Percentiles rank a stretch among this genome's conserved stretches.
Evolutionary conservation across 2,329 filamentous ascomycete genomes (phyloP).

Genomic region (Pseudovirgaria hyperparasitica): DNA sequence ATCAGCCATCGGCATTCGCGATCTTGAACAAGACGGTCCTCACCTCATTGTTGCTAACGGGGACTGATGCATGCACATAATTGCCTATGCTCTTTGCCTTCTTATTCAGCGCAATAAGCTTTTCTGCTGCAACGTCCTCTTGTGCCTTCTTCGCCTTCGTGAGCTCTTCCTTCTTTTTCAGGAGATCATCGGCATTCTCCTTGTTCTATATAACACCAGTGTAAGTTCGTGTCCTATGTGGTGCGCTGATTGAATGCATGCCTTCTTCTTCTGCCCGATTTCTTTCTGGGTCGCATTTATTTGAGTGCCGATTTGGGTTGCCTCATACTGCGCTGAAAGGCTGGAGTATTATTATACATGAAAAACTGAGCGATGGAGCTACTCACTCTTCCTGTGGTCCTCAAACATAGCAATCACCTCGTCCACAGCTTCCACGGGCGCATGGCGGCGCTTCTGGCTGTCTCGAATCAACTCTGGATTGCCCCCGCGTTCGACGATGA

Average conservation of each 20-base stretch:
- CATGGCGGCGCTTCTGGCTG: conserved; percentile 72
- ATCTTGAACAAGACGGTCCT: too few species aligned
- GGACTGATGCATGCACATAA: conserved; percentile 80
- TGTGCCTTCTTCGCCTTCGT: conserved; percentile 73
- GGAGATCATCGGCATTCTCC: conserved; percentile 70
- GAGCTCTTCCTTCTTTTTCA: conserved; percentile 64
- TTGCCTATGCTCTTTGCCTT: conserved; percentile 83
- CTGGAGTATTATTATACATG: not conserved
- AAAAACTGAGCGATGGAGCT: conserved; percentile 5
- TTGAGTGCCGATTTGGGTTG: conserved; percentile 66
- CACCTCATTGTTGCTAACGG: conserved; percentile 71
- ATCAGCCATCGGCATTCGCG: too few species aligned
- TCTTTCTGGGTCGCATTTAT: conserved; percentile 86
- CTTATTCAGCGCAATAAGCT: conserved; percentile 58
- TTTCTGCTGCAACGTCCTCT: conserved; percentile 60
- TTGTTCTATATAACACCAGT: conserved; percentile 50
- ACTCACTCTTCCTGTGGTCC: conserved; percentile 63
- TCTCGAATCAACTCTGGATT: conserved; percentile 86
- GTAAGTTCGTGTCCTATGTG: conserved; percentile 1
- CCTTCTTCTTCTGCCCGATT: conserved; percentile 84
- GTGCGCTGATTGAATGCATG: too few species aligned
- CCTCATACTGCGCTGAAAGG: conserved; percentile 56
- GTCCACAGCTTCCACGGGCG: conserved; percentile 73
- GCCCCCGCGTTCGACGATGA: conserved; percentile 67
- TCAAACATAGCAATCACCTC: conserved; percentile 80